Conservation (phyloP, 1,139 yeast species). For the Lodderomyces metapsilosis region DNA sequence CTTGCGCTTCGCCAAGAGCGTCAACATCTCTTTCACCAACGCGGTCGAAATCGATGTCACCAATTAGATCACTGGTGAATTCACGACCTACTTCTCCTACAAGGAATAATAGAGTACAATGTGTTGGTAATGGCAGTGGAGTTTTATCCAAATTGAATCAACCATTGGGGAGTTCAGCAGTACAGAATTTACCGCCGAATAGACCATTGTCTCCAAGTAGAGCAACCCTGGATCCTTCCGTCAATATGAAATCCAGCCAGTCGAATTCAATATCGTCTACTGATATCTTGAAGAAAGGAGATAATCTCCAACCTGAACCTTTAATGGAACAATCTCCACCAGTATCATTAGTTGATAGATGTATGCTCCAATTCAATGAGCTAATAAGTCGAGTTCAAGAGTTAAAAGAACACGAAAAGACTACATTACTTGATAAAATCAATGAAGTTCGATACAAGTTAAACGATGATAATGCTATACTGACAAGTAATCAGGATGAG, state of each 20-base stretch:
- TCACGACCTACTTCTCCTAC: not conserved
- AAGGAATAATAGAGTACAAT: not conserved
- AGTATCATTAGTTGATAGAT: not conserved
- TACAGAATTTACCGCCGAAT: constrained; percentile 4
- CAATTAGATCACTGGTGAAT: not conserved
- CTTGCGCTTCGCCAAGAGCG: constrained; percentile 1
- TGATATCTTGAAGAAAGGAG: not conserved
- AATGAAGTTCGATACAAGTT: constrained; percentile 12
- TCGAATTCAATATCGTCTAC: not conserved
- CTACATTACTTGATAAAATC: constrained; percentile 12
- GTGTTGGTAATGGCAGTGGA: not conserved
- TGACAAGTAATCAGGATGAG: not conserved
- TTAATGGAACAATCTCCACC: no score
- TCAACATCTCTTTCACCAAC: constrained; percentile 6
- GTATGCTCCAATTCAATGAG: not conserved
- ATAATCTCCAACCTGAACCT: not conserved
- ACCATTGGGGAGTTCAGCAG: constrained; percentile 3
- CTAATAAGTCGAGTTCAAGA: not conserved
- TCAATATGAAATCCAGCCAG: no score
- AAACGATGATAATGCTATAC: constrained; percentile 3
- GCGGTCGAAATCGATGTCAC: constrained; percentile 10
- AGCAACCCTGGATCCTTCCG: constrained; percentile 2
- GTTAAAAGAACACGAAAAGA: constrained; percentile 14
- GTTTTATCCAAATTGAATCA: constrained; percentile 1
- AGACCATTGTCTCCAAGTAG: constrained; percentile 4